Evolutionary conservation across 148 eudicot genomes (phyloP).

Genomic region (Gaultheria prostrata): DNA sequence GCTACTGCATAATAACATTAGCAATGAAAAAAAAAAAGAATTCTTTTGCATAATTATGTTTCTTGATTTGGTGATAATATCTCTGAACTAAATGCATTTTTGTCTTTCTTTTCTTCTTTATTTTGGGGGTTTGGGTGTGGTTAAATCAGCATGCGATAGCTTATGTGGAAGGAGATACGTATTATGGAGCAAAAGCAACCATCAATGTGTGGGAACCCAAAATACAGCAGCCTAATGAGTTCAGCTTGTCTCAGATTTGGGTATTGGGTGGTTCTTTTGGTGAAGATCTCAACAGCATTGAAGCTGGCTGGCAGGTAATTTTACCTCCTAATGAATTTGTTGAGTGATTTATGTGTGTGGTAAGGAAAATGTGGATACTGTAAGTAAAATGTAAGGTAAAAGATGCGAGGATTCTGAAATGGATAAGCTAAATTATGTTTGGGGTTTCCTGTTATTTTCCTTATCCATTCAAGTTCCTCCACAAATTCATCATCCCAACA

Average conservation of each 20-base stretch:
- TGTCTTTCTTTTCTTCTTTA: background rate
- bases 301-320: conserved; percentile 99
- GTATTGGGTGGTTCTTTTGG: conserved; percentile 94
- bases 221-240: conserved; percentile 94
- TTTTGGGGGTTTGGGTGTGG: background rate
- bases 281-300: conserved; percentile 96
- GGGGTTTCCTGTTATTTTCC: background rate
- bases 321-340: background rate
- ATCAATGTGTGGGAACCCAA: conserved; percentile 95
- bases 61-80: conserved; percentile 4
- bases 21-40: background rate
- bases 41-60: no score
- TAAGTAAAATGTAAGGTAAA: background rate
- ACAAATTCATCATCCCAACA: background rate
- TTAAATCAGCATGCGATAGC: conserved; percentile 83
- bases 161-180: conserved; percentile 94
- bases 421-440: background rate
- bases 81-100: background rate
- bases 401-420: background rate
- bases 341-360: background rate
- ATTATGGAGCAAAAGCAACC: conserved; percentile 93
- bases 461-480: background rate
- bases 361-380: background rate
- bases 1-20: background rate
- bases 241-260: conserved; percentile 95